Evolutionary conservation across 2,329 filamentous ascomycete species (phyloP).

Genomic region (Xylariaceae sp.): DNA sequence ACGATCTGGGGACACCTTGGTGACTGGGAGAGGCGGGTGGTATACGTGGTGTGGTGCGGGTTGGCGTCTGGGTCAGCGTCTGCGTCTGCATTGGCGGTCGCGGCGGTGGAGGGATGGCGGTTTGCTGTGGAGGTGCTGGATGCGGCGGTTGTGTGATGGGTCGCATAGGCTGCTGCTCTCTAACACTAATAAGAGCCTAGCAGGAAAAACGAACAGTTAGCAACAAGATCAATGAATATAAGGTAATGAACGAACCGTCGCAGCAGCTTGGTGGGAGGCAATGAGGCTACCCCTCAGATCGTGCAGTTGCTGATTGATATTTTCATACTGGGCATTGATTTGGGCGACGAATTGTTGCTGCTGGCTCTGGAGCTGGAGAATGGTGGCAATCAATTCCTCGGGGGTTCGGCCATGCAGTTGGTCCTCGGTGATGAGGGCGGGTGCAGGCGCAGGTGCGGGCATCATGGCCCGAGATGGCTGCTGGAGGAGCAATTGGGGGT

Average conservation of each 20-base stretch:
- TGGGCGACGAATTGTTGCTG: constrained; percentile 45
- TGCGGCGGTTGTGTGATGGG: constrained; percentile 35
- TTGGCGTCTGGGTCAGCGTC: constrained; percentile 39
- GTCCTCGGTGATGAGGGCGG: constrained; percentile 41
- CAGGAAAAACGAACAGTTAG: constrained; percentile 26
- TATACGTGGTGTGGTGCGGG: constrained; percentile 35
- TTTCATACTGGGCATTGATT: constrained; percentile 44
- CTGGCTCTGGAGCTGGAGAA: constrained; percentile 45
- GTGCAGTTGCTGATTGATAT: constrained; percentile 44
- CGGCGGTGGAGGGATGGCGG: constrained; percentile 34
- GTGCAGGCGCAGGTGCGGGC: constrained; percentile 28
- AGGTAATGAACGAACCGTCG: constrained; percentile 38
- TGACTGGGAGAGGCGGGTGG: constrained; percentile 41
- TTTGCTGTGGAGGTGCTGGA: constrained; percentile 35
- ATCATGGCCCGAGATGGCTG: constrained; percentile 35
- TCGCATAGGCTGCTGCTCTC: constrained; percentile 35
- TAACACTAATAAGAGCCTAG: constrained; percentile 36
- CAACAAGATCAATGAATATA: too few relatives aligned
- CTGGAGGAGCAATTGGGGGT: constrained; percentile 32
- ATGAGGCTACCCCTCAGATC: constrained; percentile 44
- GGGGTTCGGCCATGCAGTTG: constrained; percentile 42
- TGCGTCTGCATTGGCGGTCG: constrained; percentile 37
- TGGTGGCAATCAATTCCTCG: constrained; percentile 46
- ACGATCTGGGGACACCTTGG: constrained; percentile 35
- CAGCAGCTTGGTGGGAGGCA: constrained; percentile 42